Percentiles rank a stretch among this genome's conserved stretches.
phyloP scores from a whole-genome alignment of 1,284 basidiomycete genomes.

The Mrakiaceae sp. region DNA sequence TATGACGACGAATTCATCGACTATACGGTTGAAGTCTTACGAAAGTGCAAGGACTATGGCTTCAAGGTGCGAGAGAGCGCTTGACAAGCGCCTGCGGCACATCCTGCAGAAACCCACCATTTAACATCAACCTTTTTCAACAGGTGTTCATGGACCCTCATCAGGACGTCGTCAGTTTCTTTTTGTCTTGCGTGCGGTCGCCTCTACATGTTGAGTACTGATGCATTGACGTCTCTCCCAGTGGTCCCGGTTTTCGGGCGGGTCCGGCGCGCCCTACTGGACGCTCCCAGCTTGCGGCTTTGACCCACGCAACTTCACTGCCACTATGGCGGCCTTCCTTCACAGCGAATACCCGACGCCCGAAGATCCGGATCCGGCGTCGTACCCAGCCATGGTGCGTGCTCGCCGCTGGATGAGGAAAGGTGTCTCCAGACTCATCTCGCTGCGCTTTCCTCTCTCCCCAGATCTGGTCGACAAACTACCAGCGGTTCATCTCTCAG shows the following conservation, averaged over 20 bases:
- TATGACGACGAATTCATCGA: slow-evolving; percentile 90
- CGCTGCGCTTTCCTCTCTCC: not conserved
- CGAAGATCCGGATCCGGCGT: slow-evolving; percentile 50
- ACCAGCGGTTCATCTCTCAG: slow-evolving; percentile 73
- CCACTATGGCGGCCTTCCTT: slow-evolving; percentile 73
- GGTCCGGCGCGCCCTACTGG: slow-evolving; percentile 94
- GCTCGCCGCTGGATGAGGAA: not conserved
- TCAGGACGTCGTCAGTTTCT: slow-evolving; percentile 72
- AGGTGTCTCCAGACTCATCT: not conserved
- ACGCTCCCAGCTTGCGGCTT: slow-evolving; percentile 85
- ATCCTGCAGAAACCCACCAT: not conserved
- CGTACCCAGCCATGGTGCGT: slow-evolving; percentile 65
- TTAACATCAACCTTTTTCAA: not conserved
- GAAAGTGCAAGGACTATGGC: slow-evolving; percentile 88
- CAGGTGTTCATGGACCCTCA: slow-evolving; percentile 85
- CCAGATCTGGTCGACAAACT: slow-evolving; percentile 84
- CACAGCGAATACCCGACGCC: slow-evolving; percentile 76
- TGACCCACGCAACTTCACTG: slow-evolving; percentile 69
- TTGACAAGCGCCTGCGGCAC: too few relatives aligned
- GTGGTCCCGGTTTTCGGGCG: slow-evolving; percentile 97
- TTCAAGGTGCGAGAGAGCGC: slow-evolving; percentile 45
- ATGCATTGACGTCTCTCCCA: slow-evolving; percentile 28
- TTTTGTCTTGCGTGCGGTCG: not conserved
- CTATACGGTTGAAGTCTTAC: slow-evolving; percentile 73
- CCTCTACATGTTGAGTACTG: not conserved